Evolutionary conservation across 306 rosid genomes (phyloP), one percentile per base, ranked within the genome.

Genomic region (Hylodesmum podocarpum): DNA sequence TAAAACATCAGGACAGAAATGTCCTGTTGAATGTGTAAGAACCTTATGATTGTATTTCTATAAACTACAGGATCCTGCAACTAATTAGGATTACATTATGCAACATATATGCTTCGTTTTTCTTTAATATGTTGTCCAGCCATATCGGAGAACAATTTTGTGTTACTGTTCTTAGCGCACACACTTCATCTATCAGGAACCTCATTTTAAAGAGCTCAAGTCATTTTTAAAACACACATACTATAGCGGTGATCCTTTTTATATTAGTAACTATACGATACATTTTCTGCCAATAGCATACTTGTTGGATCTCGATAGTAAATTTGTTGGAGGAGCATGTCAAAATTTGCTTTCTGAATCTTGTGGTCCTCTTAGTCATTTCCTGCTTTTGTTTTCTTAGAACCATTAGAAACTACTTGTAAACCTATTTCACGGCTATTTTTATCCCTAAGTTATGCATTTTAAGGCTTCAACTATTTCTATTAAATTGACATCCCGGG

Each of bases 21-120:
- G 63, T 34, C 84, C 67, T 59, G 9, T 59, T 57, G 83, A 62
- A 72, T 78, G 84, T 79, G 86, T 85, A 75, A 81, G 83, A 57
- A 33, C 55, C 41, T 27, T 61, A 25, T 58, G 19, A 25, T 27
- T 59, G 18, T 40, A 6, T 36, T 16, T 61, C 51, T 21, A 28
- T 27, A 64, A 62, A 22, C 50, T 33, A 71, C 21, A 44, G 22
- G 43, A 31, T 21, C 19, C 73, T 18, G 14, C 73, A 49, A 37
- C 22, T 62, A 31, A 22, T 51, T 73, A 63, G 22, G 9, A 13
- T 34, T 13, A 53, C 44, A 50, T 50, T 19, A 62, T 18, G 62
- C 8, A 21, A 21, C 22, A 24, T 36, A 14, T 53, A 41, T 34
- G 66, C 16, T 78, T 66, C 25, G 18, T 12, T 36, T 59, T 47